Conservation (phyloP, 75 land plant species). For the Cupressus sempervirens region DNA sequence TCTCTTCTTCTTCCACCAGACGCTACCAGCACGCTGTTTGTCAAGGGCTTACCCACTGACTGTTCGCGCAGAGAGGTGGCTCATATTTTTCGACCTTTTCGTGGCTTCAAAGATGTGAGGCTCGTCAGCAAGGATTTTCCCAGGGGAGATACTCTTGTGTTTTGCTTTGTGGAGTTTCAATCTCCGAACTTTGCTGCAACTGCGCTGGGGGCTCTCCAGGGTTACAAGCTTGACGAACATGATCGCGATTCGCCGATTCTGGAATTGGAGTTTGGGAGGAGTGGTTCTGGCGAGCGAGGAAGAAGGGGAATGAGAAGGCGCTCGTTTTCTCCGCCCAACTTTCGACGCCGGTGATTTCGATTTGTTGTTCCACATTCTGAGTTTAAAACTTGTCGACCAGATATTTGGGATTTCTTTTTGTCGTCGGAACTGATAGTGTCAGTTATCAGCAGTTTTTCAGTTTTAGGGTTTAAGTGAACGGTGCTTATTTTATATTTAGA, state of each 20-base stretch:
- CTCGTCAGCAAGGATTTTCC: constrained; percentile 2
- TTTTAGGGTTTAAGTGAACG: too few relatives aligned
- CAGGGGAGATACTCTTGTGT: too few relatives aligned
- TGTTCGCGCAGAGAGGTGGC: not conserved
- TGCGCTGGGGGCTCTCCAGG: not conserved
- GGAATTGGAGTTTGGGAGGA: not conserved
- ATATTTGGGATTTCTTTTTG: too few relatives aligned
- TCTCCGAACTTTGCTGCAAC: not conserved
- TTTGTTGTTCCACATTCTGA: not conserved
- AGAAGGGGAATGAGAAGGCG: not conserved
- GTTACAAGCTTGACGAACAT: constrained; percentile 7
- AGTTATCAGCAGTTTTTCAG: too few relatives aligned
- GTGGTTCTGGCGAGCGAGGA: not conserved
- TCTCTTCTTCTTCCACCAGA: not conserved
- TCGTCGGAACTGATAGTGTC: too few relatives aligned
- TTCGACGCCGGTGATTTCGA: not conserved
- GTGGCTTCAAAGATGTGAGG: not conserved
- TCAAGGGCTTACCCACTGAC: not conserved
- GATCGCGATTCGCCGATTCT: not conserved
- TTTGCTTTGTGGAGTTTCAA: constrained; percentile 14
- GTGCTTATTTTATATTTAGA: too few relatives aligned
- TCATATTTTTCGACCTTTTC: constrained; percentile 6
- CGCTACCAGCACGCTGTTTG: not conserved
- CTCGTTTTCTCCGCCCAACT: not conserved
- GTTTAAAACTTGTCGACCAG: too few relatives aligned